Evolutionary conservation across 352 stramenopile species (phyloP), one percentile per base, ranked within the genome.

Genomic region (Phytopythium boreale): DNA sequence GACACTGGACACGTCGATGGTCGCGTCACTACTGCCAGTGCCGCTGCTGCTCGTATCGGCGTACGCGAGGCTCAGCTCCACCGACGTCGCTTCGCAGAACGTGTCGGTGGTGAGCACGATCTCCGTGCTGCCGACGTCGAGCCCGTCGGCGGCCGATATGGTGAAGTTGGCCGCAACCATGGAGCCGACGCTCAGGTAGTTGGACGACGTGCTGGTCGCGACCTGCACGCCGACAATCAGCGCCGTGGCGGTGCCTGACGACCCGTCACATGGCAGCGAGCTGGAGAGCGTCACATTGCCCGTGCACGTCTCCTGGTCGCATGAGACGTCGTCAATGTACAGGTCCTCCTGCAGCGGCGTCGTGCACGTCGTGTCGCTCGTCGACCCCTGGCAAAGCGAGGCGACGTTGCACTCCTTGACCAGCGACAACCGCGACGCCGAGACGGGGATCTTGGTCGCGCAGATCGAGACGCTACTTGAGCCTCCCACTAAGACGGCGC

Each of bases 201-300:
- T 80, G 49, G 84, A 91, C 34, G 66, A 66, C 19, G 67, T 69
- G 51, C 72, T 80, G 59, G 77, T 75, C 17, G 64, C 86, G 36
- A 93, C 79, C 29, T 68, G 82, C 27, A 93, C 61, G 5, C 61
- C 74, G 37, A 84, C 67, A 37, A 91, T 66, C 37, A 94, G 37
- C 17, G 79, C 59, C 39, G 70, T 79, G 3, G 68, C 53, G 20
- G 75, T 66, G 22, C 70, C 70, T 0, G 63, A 56, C 0, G 68
- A 69, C 10, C 74, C 79, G 37, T 87, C 73, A 52, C 84, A 93
- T 0, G 76, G 66, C 36, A 93, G 59, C 15, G 70, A 34, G 41
- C 77, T 66, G 5, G 63, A 67, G 19, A 91, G 64, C 59, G 60
- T 57, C 24, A 95, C 49, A 47, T 73, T 80, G 7, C 80, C 86